Conservation (phyloP, 331 rosid species). For the Quercus lobata region DNA sequence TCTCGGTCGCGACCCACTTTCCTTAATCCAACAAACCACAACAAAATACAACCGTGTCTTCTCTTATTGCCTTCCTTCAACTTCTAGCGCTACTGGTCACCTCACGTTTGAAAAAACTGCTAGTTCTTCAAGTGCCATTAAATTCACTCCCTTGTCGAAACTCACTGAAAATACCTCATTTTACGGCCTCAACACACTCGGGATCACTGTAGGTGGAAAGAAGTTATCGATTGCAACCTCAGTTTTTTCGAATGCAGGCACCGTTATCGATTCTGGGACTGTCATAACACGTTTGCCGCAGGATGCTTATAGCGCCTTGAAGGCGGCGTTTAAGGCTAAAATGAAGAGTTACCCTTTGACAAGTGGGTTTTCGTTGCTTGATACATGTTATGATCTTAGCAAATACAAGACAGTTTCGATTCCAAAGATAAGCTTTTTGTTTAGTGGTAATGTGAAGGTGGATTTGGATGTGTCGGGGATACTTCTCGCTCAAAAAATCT, state of each 20-base stretch:
- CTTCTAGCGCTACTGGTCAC: constrained; percentile 44
- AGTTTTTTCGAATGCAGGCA: constrained; percentile 38
- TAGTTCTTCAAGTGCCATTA: neutral
- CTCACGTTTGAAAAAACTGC: constrained; percentile 40
- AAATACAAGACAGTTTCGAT: neutral
- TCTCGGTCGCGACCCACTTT: constrained; percentile 60
- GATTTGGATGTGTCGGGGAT: constrained; percentile 28
- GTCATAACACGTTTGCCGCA: constrained; percentile 67
- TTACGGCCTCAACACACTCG: constrained; percentile 43
- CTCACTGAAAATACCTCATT: constrained; percentile 12
- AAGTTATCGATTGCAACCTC: constrained; percentile 31
- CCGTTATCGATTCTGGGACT: constrained; percentile 76
- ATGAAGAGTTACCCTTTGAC: constrained; percentile 46
- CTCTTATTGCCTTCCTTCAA: constrained; percentile 79
- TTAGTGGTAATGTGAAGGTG: constrained; percentile 28
- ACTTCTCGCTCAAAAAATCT: constrained; percentile 3
- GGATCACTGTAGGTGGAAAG: constrained; percentile 31
- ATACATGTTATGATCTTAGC: constrained; percentile 71
- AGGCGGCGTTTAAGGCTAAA: constrained; percentile 26
- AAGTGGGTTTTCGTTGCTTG: constrained; percentile 21
- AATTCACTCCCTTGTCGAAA: constrained; percentile 48
- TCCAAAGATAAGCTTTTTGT: constrained; percentile 38
- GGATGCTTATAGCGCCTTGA: constrained; percentile 40
- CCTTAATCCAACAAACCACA: constrained; percentile 67
- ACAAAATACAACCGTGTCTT: constrained; percentile 46